These are phyloP conservation scores for Chaetomium olivaceum DNA, from an alignment of 2,329 filamentous ascomycete species.

Conservation along the genomic window DNA sequence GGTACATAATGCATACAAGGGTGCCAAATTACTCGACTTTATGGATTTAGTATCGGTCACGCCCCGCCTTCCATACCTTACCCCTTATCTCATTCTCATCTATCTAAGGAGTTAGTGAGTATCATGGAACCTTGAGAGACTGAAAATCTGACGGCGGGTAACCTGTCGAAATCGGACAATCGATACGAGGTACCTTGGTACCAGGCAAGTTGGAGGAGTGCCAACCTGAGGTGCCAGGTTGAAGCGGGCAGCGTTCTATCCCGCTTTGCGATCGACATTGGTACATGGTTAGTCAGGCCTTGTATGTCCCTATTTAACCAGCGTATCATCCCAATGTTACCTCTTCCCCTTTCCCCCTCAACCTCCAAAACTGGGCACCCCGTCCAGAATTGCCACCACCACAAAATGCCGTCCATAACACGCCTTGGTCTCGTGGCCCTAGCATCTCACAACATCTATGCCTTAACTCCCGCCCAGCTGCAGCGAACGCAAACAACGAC, in stretches of 20 bases:
- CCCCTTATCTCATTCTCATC: no score
- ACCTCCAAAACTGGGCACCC: not conserved
- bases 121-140: no score
- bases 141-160: no score
- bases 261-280: not conserved
- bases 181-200: no score
- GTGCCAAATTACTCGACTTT: no score
- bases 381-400: not conserved
- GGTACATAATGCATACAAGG: no score
- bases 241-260: not conserved
- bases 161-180: no score
- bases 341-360: not conserved
- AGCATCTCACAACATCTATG: not conserved
- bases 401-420: not conserved
- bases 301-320: not conserved
- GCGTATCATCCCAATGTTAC: not conserved
- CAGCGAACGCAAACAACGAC: not conserved
- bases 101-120: no score
- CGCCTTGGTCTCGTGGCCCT: not conserved
- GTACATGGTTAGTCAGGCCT: not conserved
- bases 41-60: no score
- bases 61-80: no score
- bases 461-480: not conserved
- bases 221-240: no score
- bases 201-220: no score